A percentile compares a stretch with the other conserved stretches of the same genome.
Evolutionary conservation across 179 eudicot genomes (phyloP).

Genomic region (Amaranthus tricolor): DNA sequence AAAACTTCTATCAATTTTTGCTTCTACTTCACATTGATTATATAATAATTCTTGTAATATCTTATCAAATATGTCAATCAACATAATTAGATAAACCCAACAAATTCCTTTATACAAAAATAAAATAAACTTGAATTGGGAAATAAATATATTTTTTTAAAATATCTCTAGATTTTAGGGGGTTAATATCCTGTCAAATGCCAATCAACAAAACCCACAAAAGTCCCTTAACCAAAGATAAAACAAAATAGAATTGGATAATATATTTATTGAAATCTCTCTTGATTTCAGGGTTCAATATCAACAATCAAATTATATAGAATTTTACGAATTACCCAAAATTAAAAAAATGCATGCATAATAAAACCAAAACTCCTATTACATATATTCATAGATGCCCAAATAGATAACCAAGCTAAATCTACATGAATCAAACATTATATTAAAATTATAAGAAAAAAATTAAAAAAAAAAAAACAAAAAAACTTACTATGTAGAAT

Average conservation of each 20-base stretch:
- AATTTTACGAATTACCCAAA: background rate
- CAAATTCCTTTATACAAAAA: no score
- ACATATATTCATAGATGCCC: background rate
- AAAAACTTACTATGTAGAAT: slow-evolving; percentile 8
- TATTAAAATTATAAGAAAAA: background rate
- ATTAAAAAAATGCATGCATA: background rate
- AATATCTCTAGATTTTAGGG: no score
- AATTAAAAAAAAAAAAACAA: background rate
- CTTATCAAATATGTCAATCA: background rate
- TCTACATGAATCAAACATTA: background rate
- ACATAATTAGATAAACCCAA: background rate
- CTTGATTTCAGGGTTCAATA: background rate
- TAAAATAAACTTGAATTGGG: no score
- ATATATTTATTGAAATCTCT: no score
- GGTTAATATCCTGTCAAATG: no score
- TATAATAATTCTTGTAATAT: no score
- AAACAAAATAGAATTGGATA: no score
- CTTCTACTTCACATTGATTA: background rate
- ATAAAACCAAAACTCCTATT: background rate
- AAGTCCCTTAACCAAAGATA: no score
- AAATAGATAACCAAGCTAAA: background rate
- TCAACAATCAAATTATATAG: background rate
- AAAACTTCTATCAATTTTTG: background rate
- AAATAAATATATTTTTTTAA: no score
- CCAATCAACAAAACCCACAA: no score